Evolutionary conservation across 164 flowering plant genomes (phyloP).

Genomic region (Macadamia integrifolia): DNA sequence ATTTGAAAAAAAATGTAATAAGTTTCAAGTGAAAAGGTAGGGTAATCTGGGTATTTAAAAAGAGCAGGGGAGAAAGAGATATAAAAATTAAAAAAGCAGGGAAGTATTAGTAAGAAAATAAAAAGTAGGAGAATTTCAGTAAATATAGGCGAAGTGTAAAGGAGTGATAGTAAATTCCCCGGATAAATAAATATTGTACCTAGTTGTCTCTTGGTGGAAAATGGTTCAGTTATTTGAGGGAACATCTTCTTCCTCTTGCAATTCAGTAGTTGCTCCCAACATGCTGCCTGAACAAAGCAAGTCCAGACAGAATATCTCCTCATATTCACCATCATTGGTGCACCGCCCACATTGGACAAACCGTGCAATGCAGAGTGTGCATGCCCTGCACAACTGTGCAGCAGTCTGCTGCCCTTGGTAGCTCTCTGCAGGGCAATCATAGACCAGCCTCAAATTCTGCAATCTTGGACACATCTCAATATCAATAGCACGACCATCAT

Average conservation of each 20-base stretch:
- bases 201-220: slow-evolving; percentile 15
- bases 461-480: slow-evolving; percentile 81
- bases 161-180: too few species aligned
- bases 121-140: too few species aligned
- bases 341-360: slow-evolving; percentile 78
- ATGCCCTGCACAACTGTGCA: slow-evolving; percentile 63
- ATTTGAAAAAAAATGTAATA: too few species aligned
- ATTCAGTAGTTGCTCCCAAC: slow-evolving; percentile 34
- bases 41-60: too few species aligned
- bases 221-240: slow-evolving; percentile 6
- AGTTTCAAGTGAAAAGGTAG: too few species aligned
- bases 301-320: slow-evolving; percentile 79
- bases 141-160: too few species aligned
- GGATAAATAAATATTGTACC: too few species aligned
- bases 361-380: slow-evolving; percentile 64
- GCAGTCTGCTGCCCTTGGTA: slow-evolving; percentile 44
- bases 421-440: slow-evolving; percentile 77
- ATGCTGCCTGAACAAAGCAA: slow-evolving; percentile 56
- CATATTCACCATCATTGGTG: slow-evolving; percentile 52
- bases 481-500: slow-evolving; percentile 72
- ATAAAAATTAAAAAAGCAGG: too few species aligned
- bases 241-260: slow-evolving; percentile 14
- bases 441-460: slow-evolving; percentile 60
- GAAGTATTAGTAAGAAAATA: too few species aligned
- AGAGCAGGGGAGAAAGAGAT: too few species aligned